Base-by-base conservation (phyloP, 305 asterid genomes). In the Rubia peregrina region DNA sequence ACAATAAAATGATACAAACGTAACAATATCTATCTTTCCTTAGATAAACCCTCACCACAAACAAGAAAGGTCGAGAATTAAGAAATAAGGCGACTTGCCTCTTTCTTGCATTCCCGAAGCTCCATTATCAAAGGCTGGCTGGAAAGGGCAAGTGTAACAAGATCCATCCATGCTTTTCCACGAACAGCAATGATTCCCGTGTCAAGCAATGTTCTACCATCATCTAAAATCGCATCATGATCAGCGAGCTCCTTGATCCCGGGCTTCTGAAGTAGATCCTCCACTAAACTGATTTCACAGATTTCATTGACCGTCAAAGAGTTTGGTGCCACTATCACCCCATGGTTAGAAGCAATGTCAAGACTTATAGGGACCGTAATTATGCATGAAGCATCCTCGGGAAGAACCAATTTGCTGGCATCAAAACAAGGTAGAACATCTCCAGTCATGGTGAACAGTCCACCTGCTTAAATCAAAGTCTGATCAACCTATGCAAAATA, bases 341-440 rank as follows among this genome's bases (percentile, higher is more conserved):
- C 98, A 76, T 94, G 99, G 75, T 89, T 91, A 76, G 95, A 87
- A 79, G 99, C 98, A 80, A 94, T 76, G 73, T 89, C 99, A 74
- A 94, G 96, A 43, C 98, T 86, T 76, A 88, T 86, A 72, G 99
- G 98, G 69, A 94, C 99, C 68, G 98, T 91, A 65, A 94, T 76
- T 69, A 94, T 86, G 82, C 95, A 85, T 51, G 98, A 84, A 30
- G 93, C 53, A 80, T 94, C 96, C 73, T 88, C 92, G 1, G 98
- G 96, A 77, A 94, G 96, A 75, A 85, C 87, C 96, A 94, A 85
- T 79, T 81, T 80, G 78, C 87, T 85, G 70, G 99, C 96, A 82
- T 94, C 97, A 85, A 94, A 94, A 83, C 99, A 94, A 77, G 98
- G 99, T 80, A 91, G 99, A 80, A 91, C 99, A 82, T 94, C 99